Percentiles rank a stretch among this genome's conserved stretches.
These are phyloP conservation scores for Chara braunii DNA, from an alignment of 139 green algal species.

Conservation along the genomic window DNA sequence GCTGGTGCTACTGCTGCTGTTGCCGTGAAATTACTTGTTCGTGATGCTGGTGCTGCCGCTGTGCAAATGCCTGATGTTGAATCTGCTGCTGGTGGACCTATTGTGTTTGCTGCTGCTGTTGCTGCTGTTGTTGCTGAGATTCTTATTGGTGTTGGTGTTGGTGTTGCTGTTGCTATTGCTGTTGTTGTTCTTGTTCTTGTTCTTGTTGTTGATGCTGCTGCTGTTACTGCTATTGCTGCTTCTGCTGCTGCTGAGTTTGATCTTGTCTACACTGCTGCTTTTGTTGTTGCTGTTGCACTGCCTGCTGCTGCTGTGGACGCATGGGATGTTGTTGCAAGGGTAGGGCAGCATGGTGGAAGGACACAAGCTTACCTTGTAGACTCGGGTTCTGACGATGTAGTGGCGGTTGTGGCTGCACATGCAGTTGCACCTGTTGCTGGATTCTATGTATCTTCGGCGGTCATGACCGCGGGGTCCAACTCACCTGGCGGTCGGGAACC, in stretches of 20 bases:
- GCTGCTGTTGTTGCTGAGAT: background rate
- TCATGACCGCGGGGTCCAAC: background rate
- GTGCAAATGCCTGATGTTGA: background rate
- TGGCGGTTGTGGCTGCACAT: background rate
- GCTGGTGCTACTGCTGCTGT: background rate
- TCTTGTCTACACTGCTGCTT: background rate
- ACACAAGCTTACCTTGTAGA: background rate
- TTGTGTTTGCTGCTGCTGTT: conserved; percentile 1
- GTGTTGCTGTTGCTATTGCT: background rate
- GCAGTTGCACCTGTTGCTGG: background rate
- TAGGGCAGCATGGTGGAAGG: background rate
- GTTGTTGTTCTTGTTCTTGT: background rate
- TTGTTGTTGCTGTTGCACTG: background rate
- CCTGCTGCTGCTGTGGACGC: background rate
- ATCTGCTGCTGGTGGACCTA: background rate
- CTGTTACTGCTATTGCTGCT: background rate
- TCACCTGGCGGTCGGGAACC: no score
- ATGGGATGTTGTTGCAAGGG: background rate
- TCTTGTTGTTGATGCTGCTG: background rate
- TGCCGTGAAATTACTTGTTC: background rate
- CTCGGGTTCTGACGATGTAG: background rate
- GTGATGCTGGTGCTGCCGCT: background rate
- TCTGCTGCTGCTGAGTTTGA: background rate
- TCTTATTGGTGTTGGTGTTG: background rate
- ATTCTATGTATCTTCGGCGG: background rate